Percentiles rank a stretch among this genome's conserved stretches.
Evolutionary conservation across 140 eudicot species (phyloP).

Genomic region (Flaveria floridana): DNA sequence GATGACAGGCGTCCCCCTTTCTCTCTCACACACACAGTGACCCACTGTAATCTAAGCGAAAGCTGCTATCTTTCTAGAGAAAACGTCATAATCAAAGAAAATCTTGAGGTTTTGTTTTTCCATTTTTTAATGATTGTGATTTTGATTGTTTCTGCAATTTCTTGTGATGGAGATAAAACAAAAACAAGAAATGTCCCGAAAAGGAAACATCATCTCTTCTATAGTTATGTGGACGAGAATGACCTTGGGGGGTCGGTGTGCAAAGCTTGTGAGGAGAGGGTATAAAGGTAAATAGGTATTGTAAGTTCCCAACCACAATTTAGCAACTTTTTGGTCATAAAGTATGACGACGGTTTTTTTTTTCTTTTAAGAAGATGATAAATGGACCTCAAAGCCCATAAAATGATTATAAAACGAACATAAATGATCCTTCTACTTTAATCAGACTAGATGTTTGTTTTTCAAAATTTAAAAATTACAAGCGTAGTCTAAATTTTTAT

Average conservation of each 20-base stretch:
- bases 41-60: slow-evolving; percentile 28
- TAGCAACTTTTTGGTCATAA: background rate
- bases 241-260: background rate
- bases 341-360: background rate
- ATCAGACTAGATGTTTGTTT: no score
- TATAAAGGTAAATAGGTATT: background rate
- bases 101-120: slow-evolving; percentile 29
- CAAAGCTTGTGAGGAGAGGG: background rate
- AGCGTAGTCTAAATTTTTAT: no score
- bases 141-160: slow-evolving; percentile 13
- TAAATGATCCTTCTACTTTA: no score
- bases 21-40: slow-evolving; percentile 21
- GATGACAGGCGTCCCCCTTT: slow-evolving; percentile 32
- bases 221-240: slow-evolving; percentile 20
- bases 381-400: background rate
- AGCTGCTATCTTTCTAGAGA: slow-evolving; percentile 27
- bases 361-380: background rate
- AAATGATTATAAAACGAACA: no score
- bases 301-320: background rate
- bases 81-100: slow-evolving; percentile 29
- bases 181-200: slow-evolving; percentile 19
- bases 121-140: background rate
- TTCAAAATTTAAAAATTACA: no score
- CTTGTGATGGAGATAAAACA: slow-evolving; percentile 28
- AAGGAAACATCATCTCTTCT: slow-evolving; percentile 5